Base-by-base conservation (phyloP, 305 asterid species). In the Lippia alba region DNA sequence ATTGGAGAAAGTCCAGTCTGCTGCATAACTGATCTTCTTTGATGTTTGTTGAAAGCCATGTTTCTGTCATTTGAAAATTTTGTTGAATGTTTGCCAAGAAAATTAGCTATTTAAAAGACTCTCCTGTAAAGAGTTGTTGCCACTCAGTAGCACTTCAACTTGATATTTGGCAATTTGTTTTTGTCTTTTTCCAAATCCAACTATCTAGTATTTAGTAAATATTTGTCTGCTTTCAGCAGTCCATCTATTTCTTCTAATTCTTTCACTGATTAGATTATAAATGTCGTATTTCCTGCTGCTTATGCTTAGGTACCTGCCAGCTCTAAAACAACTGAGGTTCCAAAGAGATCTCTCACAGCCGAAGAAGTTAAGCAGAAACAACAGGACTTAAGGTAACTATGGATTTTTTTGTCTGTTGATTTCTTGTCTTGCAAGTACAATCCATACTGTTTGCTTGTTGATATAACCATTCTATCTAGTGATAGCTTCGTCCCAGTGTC, bases 361-460 rank as follows among this genome's bases (percentile, higher is more conserved):
- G 99, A 94, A 79, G 97, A 92, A 83, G 81, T 87, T 72, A 85
- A 84, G 79, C 79, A 69, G 76, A 94, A 90, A 85, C 83, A 83
- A 72, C 90, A 86, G 56, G 98, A 92, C 84, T 71, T 94, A 71
- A 91, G 88, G 99, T 91, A 69, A 14, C 53, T 58, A 65, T 66
- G 34, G 20, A 32, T 71, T 71, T 53, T 59, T 74, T 56, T 60
- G 30, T 24, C 30, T 63, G 40, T 19, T 24, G 53, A 18, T n/a
- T 68, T 32, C 32, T 56, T 72, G 71, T 67, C 33, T 74, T 30
- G n/a, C 16, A 46, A 17, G 40, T 53, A 17, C 45, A 49, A 45
- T n/a, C 18, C 32, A 6, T 12, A 20, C 45, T 61, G 66, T 56
- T 51, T 54, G 16, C 61, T 48, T 33, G 62, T 70, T 33, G 15